Evolutionary conservation across 1,284 basidiomycete genomes (phyloP), one percentile per base, ranked within the genome.

Genomic region (Coriolopsis trogii): DNA sequence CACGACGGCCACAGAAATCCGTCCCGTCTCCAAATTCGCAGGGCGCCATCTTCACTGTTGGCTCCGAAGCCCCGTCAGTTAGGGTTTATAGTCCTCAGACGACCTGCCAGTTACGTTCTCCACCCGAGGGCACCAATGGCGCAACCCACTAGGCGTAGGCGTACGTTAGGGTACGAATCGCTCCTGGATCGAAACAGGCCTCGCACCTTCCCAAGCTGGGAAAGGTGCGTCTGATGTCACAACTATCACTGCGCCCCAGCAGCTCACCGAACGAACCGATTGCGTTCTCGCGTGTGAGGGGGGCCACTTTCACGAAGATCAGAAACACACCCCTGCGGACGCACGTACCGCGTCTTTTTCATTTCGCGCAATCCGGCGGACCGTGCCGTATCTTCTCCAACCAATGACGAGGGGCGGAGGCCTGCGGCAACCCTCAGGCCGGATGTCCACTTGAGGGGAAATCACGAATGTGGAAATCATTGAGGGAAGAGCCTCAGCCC

Each of bases 321-420:
- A 59, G 57, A 59, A 59, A n/a, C n/a, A n/a, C n/a, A n/a, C n/a
- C n/a, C 51, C 29, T 46, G 45, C 46, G 49, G 20, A 41, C 44
- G 50, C 36, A 46, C 31, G 47, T 34, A 53, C 53, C 51, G 40
- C 47, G 51, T 49, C 45, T 39, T 20, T 24, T 58, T 55, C 57
- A 55, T 59, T 51, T 59, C 57, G 57, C 53, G 50, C 41, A 46
- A 41, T 53, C 55, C 57, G 57, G 57, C 53, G 41, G 53, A 36
- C 41, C 50, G 50, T 53, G 50, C 57, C 57, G 57, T 55, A 47
- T 47, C 41, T 49, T 45, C 49, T 34, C 28, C 47, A 48, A 39
- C n/a, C 51, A 48, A 38, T 15, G 26, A 36, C 42, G 15, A 53
- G 44, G 30, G n/a, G n/a, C n/a, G n/a, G n/a, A n/a, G n/a, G n/a